Conservation (phyloP, 78 protist species). For the Andalucia godoyi region DNA sequence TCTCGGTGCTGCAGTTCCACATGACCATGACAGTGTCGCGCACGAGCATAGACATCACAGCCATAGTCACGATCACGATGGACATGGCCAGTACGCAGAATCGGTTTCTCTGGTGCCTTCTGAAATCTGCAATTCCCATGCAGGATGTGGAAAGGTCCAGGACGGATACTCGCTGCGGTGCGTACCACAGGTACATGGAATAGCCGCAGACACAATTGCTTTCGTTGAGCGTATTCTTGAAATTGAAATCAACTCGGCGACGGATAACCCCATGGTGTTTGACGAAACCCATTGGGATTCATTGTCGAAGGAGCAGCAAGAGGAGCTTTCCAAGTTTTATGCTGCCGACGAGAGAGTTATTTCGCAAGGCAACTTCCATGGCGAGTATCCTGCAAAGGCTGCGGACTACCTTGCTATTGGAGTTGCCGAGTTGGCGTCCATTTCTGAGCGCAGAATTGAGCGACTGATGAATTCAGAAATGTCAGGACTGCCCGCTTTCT, state of each 20-base stretch:
- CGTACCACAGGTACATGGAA: slow-evolving; percentile 75
- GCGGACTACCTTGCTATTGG: slow-evolving; percentile 71
- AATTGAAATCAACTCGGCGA: slow-evolving; percentile 76
- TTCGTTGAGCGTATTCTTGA: slow-evolving; percentile 42
- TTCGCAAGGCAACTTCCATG: slow-evolving; percentile 87
- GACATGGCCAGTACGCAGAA: slow-evolving; percentile 3
- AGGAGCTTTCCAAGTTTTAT: too few relatives aligned
- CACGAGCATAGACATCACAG: too few relatives aligned
- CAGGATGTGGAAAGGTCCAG: slow-evolving; percentile 62
- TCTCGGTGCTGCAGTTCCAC: too few relatives aligned
- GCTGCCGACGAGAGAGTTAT: slow-evolving; percentile 5
- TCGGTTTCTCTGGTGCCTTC: too few relatives aligned
- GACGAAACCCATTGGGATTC: slow-evolving; percentile 1
- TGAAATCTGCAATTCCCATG: slow-evolving; percentile 28
- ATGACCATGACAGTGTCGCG: too few relatives aligned
- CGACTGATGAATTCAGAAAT: slow-evolving; percentile 56
- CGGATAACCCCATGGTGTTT: slow-evolving; percentile 91
- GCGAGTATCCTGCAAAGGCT: slow-evolving; percentile 71
- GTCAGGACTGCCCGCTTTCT: slow-evolving; percentile 60
- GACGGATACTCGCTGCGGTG: slow-evolving; percentile 82
- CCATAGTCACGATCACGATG: background rate
- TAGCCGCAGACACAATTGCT: slow-evolving; percentile 50
- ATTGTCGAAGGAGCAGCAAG: background rate
- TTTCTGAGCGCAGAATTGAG: slow-evolving; percentile 68
- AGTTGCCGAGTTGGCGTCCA: slow-evolving; percentile 59